Conservation (phyloP, 306 rosid species). For the Trifolium subterraneum region DNA sequence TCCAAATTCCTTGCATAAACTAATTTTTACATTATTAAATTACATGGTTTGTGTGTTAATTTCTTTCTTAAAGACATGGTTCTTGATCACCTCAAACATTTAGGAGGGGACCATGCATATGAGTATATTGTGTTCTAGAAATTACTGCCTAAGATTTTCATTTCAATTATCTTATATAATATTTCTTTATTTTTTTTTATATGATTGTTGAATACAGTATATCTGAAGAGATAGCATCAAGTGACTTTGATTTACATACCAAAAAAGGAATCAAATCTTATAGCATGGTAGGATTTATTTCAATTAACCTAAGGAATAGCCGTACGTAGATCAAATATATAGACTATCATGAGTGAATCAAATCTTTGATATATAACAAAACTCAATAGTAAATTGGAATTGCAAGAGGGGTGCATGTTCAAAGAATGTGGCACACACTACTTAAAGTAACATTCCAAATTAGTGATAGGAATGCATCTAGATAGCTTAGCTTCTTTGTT, state of each 20-base stretch:
- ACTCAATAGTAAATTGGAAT: background rate
- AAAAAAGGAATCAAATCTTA: conserved; percentile 27
- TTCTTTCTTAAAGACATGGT: too few relatives aligned
- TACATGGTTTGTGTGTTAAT: too few relatives aligned
- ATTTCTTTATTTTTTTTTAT: too few relatives aligned
- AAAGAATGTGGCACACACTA: conserved; percentile 46
- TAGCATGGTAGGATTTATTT: conserved; percentile 8
- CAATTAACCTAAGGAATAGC: background rate
- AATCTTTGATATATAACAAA: conserved; percentile 44
- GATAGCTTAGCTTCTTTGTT: conserved; percentile 36
- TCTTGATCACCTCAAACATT: too few relatives aligned
- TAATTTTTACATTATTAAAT: too few relatives aligned
- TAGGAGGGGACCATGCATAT: too few relatives aligned
- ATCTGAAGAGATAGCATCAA: too few relatives aligned
- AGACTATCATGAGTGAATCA: conserved; percentile 43
- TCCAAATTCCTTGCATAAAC: too few relatives aligned
- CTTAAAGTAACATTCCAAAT: conserved; percentile 59
- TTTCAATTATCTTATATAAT: too few relatives aligned
- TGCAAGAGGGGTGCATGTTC: conserved; percentile 50
- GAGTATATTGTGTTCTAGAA: too few relatives aligned
- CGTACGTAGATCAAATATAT: conserved; percentile 33
- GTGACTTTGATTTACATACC: background rate
- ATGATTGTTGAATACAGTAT: too few relatives aligned
- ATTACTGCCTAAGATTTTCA: background rate
- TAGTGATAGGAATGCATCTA: conserved; percentile 55